Conservation (phyloP, 768 basidiomycete species). For the Clavaria fumosa region DNA sequence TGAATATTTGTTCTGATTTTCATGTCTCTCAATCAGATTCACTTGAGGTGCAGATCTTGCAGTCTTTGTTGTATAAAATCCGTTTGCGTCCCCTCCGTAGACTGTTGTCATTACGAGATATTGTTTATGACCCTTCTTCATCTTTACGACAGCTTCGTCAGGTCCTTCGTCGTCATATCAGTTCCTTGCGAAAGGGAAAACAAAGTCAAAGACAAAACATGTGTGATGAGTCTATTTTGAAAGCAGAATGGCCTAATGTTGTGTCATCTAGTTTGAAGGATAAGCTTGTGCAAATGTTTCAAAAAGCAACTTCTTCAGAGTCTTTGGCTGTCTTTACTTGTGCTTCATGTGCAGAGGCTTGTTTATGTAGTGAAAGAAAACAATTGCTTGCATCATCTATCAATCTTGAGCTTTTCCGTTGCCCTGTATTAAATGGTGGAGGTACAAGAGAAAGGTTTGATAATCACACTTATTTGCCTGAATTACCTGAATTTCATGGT, state of each 20-base stretch:
- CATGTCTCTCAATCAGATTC: not conserved
- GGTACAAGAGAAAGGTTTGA: conserved; percentile 1
- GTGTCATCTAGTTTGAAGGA: not conserved
- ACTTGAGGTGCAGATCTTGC: not conserved
- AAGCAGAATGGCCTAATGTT: not conserved
- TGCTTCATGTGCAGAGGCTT: conserved; percentile 1
- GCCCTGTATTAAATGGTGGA: not conserved
- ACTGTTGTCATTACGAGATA: not conserved
- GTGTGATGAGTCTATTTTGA: not conserved
- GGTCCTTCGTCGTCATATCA: not conserved
- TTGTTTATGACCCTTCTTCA: not conserved
- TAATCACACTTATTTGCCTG: not conserved
- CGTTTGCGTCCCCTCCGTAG: not conserved
- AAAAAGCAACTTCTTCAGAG: not conserved
- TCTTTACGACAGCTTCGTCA: not conserved
- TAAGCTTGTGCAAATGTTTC: not conserved
- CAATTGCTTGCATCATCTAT: not conserved
- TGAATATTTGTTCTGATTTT: not conserved
- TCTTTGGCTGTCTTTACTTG: not conserved
- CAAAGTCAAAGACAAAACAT: not conserved
- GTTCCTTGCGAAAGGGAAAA: not conserved
- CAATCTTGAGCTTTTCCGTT: not conserved
- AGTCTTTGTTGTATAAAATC: not conserved
- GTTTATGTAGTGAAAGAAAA: not conserved
- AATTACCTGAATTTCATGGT: not conserved